Percentiles rank a stretch among this genome's conserved stretches.
These are phyloP conservation scores for Acephala macrosclerotiorum DNA, from an alignment of 2,329 filamentous ascomycete genomes.

Conservation along the genomic window DNA sequence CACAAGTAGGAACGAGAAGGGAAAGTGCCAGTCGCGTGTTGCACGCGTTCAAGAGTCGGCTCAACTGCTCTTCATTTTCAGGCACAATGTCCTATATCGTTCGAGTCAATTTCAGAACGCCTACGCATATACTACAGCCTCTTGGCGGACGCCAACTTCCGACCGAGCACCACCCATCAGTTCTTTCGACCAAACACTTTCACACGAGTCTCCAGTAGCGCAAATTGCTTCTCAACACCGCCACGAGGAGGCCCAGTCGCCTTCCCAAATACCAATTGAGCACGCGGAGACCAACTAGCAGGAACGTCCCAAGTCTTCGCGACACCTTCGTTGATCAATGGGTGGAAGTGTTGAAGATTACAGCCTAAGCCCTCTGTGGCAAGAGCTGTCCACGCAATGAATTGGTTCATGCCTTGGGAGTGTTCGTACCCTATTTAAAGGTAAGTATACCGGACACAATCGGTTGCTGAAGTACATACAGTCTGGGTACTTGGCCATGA, in stretches of 20 bases:
- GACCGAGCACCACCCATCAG: background rate
- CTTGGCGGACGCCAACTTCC: background rate
- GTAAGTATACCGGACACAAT: background rate
- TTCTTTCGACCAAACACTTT: conserved; percentile 60
- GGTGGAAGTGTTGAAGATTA: conserved; percentile 91
- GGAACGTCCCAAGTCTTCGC: conserved; percentile 74
- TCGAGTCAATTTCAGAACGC: too few species aligned
- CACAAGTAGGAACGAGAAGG: too few species aligned
- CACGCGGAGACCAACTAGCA: conserved; percentile 74
- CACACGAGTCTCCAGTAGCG: conserved; percentile 70
- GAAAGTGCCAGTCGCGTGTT: background rate
- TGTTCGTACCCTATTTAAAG: conserved; percentile 50
- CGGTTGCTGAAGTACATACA: conserved; percentile 13
- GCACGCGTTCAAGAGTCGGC: background rate
- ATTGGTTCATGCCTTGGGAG: conserved; percentile 77
- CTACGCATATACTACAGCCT: too few species aligned
- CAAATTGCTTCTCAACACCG: conserved; percentile 66
- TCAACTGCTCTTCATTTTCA: background rate
- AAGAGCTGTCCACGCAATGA: conserved; percentile 78
- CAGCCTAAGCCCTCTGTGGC: conserved; percentile 83
- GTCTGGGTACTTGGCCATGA: conserved; percentile 76
- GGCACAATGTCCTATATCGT: background rate
- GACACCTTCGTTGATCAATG: conserved; percentile 63
- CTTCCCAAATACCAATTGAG: conserved; percentile 82
- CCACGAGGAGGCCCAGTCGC: conserved; percentile 53